Conservation (phyloP, 805 yeast genomes). For the Lipomyces lipofer region DNA sequence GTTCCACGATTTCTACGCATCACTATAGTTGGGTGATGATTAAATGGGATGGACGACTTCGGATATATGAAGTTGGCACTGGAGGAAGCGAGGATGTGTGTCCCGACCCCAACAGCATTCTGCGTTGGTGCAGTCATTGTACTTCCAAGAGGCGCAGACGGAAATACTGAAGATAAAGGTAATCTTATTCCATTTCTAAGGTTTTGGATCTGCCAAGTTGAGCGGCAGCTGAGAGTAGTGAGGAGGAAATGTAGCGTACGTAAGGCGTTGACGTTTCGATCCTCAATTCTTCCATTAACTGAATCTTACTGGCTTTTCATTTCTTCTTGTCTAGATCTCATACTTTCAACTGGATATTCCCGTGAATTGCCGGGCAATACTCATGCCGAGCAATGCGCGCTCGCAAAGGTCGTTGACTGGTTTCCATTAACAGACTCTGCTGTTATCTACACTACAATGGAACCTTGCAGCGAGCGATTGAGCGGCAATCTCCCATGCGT, state of each 20-base stretch:
- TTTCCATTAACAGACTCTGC: slow-evolving; percentile 60
- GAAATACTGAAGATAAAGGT: slow-evolving; percentile 15
- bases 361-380: slow-evolving; percentile 93
- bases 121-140: slow-evolving; percentile 86
- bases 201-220: no score
- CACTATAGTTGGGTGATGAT: no score
- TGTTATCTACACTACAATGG: slow-evolving; percentile 92
- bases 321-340: slow-evolving; percentile 51
- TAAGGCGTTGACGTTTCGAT: no score
- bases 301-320: not conserved
- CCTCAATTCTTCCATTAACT: no score
- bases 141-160: slow-evolving; percentile 17
- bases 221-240: no score
- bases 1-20: no score
- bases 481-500: slow-evolving; percentile 91
- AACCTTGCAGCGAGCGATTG: slow-evolving; percentile 85
- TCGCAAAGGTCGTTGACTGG: slow-evolving; percentile 58
- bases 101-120: slow-evolving; percentile 79
- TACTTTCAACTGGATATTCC: slow-evolving; percentile 82
- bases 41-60: no score
- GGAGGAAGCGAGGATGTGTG: slow-evolving; percentile 75
- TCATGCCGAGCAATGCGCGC: slow-evolving; percentile 95
- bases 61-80: slow-evolving; percentile 73
- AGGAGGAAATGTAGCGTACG: no score
- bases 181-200: no score